phyloP scores from a whole-genome alignment of 192 early-diverging fungal species.

The Coemansia reversa region DNA sequence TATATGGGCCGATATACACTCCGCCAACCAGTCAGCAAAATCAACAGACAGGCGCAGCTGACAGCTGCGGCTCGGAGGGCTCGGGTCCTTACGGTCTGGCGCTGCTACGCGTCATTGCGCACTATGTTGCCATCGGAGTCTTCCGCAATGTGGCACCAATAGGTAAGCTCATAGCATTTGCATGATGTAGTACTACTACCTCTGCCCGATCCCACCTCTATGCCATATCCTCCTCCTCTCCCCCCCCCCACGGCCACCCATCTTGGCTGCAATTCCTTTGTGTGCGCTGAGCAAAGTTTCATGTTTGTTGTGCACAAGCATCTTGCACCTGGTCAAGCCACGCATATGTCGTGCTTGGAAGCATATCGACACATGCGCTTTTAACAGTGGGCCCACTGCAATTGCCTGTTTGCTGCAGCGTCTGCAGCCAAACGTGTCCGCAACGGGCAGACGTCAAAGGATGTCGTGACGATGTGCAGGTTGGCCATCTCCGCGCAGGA shows the following conservation, averaged over 20 bases:
- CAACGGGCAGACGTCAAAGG: background rate
- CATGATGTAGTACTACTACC: background rate
- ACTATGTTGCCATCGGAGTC: constrained; percentile 54
- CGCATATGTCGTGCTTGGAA: background rate
- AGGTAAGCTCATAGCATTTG: constrained; percentile 31
- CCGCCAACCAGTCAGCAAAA: constrained; percentile 41
- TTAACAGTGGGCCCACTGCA: background rate
- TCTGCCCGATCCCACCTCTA: background rate
- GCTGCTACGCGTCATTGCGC: constrained; percentile 50
- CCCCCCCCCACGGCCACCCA: background rate
- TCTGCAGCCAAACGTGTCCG: background rate
- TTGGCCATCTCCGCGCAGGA: background rate
- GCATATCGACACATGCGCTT: background rate
- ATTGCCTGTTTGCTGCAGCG: background rate
- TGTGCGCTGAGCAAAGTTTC: background rate
- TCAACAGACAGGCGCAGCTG: constrained; percentile 11
- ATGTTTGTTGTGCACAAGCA: constrained; percentile 7
- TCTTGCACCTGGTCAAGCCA: constrained; percentile 5
- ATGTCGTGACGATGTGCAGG: background rate
- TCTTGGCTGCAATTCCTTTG: background rate
- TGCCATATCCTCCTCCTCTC: background rate
- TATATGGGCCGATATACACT: constrained; percentile 43
- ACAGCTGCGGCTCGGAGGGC: constrained; percentile 19
- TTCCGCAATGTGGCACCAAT: constrained; percentile 55
- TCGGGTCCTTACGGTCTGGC: constrained; percentile 52